Evolutionary conservation across 2,329 filamentous ascomycete species (phyloP), one percentile per base, ranked within the genome.

Genomic region (Fusarium protoensiforme): DNA sequence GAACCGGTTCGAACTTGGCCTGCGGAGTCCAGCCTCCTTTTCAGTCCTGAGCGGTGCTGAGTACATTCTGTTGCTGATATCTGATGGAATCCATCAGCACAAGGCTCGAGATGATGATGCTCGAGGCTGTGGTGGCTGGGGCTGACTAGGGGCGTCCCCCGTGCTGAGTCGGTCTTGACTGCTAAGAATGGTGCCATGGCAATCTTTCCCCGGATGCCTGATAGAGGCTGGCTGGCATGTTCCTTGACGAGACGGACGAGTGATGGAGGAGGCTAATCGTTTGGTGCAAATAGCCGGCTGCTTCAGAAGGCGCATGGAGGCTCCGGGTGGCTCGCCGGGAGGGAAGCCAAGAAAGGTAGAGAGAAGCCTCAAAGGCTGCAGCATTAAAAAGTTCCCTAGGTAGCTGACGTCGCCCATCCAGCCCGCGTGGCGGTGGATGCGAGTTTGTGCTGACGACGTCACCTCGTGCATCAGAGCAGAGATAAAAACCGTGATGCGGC

Each of bases 291-390:
- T 35, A 8, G n/a, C 58, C 24, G 35, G 31, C 16, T 58, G 57
- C 35, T 53, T 53, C n/a, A 61, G 51, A 68, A 29, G 60, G 14
- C 36, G 20, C 16, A 62, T 53, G 36, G 27, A 62, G 61, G 48
- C 29, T 31, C 13, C 22, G 31, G 36, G 46, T 53, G 38, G 51
- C 18, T 56, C 65, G 41, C 54, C 54, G 60, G 56, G 51, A 24
- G n/a, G 27, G 16, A 22, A 22, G 71, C 68, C 67, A 77, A 77
- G 70, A 67, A 38, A 69, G 14, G 60, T 69, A 59, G 65, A 75
- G 61, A 65, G 70, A 76, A 77, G 75, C 75, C 75, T 77, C 67
- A 64, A 58, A 77, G 75, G 75, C 75, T 76, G 27, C 75, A 75
- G 74, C 53, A 74, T 77, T 71, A 67, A 56, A 76, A 75, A 65